These are phyloP conservation scores for Cutaneotrichosporon mucoides DNA, from an alignment of 1,284 basidiomycete genomes.

Conservation along the genomic window DNA sequence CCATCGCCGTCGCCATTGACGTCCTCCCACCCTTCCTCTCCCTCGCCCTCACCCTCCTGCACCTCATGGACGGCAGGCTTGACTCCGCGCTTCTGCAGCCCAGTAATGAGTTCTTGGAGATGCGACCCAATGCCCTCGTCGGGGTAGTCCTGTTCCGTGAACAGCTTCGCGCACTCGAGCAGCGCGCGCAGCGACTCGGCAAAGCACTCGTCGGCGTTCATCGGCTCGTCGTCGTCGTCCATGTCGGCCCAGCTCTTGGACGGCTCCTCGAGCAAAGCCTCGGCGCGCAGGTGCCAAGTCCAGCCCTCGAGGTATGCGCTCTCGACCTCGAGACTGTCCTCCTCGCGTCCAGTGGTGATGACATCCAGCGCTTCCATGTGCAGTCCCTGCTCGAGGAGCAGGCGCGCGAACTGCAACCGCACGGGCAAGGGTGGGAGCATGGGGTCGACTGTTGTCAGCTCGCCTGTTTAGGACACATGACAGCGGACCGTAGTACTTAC, in stretches of 20 bases:
- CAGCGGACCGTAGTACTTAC: conserved; percentile 44
- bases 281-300: conserved; percentile 70
- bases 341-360: conserved; percentile 70
- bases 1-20: conserved; percentile 54
- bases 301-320: conserved; percentile 94
- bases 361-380: conserved; percentile 69
- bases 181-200: conserved; percentile 75
- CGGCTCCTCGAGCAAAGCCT: conserved; percentile 35
- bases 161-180: conserved; percentile 73
- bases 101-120: conserved; percentile 65
- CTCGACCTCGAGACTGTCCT: conserved; percentile 83
- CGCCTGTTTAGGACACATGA: background rate
- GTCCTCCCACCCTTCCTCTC: conserved; percentile 52
- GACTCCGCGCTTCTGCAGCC: conserved; percentile 67
- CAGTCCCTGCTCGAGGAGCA: conserved; percentile 75
- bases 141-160: conserved; percentile 65
- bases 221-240: conserved; percentile 51
- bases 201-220: conserved; percentile 73
- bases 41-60: conserved; percentile 52
- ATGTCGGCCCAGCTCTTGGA: conserved; percentile 9
- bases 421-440: conserved; percentile 69
- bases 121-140: conserved; percentile 78
- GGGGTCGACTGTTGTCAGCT: conserved; percentile 57
- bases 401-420: conserved; percentile 69
- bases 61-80: conserved; percentile 57